phyloP scores from a whole-genome alignment of 495 filamentous ascomycete genomes.

The Trichocladium uniseriatum region DNA sequence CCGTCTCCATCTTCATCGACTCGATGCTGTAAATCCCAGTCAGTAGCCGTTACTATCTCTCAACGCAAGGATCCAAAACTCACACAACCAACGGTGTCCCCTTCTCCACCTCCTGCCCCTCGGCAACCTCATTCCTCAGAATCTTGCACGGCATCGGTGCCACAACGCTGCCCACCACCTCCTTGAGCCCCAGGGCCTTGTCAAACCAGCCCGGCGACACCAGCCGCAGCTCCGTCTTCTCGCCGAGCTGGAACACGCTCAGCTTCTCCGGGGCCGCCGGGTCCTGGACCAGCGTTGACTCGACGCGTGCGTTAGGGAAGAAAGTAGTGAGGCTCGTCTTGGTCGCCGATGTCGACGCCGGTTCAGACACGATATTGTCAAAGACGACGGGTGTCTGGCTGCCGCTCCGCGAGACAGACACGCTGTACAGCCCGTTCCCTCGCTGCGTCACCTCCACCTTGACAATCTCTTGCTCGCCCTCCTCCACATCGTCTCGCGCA shows the following conservation, averaged over 20 bases:
- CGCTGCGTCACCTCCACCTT: slow-evolving; percentile 58
- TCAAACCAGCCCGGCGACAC: slow-evolving; percentile 71
- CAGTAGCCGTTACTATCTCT: slow-evolving; percentile 4
- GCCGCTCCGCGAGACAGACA: slow-evolving; percentile 47
- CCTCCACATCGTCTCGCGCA: slow-evolving; percentile 27
- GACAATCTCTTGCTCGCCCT: slow-evolving; percentile 32
- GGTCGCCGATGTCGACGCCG: slow-evolving; percentile 14
- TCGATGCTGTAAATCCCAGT: slow-evolving; percentile 51
- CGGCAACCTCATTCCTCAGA: slow-evolving; percentile 69
- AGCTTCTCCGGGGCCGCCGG: slow-evolving; percentile 49
- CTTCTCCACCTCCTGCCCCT: slow-evolving; percentile 72
- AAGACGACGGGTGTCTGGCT: slow-evolving; percentile 27
- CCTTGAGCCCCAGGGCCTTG: slow-evolving; percentile 75
- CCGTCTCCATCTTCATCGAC: slow-evolving; percentile 99
- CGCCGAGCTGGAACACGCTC: slow-evolving; percentile 74
- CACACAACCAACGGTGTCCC: slow-evolving; percentile 81
- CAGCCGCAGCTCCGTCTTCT: slow-evolving; percentile 60
- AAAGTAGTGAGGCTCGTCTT: slow-evolving; percentile 43
- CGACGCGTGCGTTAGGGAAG: slow-evolving; percentile 72
- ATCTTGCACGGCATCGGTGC: slow-evolving; percentile 96
- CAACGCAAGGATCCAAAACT: slow-evolving; percentile 16
- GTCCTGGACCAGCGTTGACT: slow-evolving; percentile 66
- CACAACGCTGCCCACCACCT: slow-evolving; percentile 65
- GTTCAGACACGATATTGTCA: slow-evolving; percentile 35
- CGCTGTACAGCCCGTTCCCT: slow-evolving; percentile 51